Evolutionary conservation across 1,284 basidiomycete species (phyloP).

Genomic region (Grifola frondosa): DNA sequence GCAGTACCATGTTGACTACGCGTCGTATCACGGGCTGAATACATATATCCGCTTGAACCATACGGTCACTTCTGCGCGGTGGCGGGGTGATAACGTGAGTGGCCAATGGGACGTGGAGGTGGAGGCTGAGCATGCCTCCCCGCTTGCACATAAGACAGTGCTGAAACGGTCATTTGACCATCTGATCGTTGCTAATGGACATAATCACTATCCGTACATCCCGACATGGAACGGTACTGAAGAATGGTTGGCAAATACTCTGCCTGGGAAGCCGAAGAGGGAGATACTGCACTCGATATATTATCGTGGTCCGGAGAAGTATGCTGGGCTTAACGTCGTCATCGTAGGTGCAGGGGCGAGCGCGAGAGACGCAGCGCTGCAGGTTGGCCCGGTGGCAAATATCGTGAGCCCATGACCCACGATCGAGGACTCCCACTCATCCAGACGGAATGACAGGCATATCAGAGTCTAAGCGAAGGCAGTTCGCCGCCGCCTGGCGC

Average conservation of each 20-base stretch:
- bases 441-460: conserved; percentile 34
- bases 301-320: conserved; percentile 48
- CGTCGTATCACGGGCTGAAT: conserved; percentile 38
- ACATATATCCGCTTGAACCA: conserved; percentile 45
- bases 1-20: conserved; percentile 47
- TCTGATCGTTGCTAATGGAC: conserved; percentile 53
- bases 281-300: conserved; percentile 54
- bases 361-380: conserved; percentile 46
- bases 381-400: conserved; percentile 40
- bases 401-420: conserved; percentile 35
- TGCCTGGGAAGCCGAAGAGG: conserved; percentile 26
- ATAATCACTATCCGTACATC: conserved; percentile 51
- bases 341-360: conserved; percentile 54
- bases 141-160: conserved; percentile 6
- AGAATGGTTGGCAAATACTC: conserved; percentile 41
- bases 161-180: conserved; percentile 42
- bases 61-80: conserved; percentile 43
- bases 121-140: too few species aligned
- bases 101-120: conserved; percentile 47
- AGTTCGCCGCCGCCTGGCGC: conserved; percentile 28
- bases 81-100: conserved; percentile 40
- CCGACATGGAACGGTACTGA: conserved; percentile 47
- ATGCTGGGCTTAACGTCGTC: conserved; percentile 42
- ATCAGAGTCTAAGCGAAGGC: conserved; percentile 38
- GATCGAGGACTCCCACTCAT: neutral